A percentile compares a stretch with the other conserved stretches of the same genome.
These are phyloP conservation scores for Spathaspora sp. DNA, from an alignment of 805 yeast species.

Conservation along the genomic window DNA sequence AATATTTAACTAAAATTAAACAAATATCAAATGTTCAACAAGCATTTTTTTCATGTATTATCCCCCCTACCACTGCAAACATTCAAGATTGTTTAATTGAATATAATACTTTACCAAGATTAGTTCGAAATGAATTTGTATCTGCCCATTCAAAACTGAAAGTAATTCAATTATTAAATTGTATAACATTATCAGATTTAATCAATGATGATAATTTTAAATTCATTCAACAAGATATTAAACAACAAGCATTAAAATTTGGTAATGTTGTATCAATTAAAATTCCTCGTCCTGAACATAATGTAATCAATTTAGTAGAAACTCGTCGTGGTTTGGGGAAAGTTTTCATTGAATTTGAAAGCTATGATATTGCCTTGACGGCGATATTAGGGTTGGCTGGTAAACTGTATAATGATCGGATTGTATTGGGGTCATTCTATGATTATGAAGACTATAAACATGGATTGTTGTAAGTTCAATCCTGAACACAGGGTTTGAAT, in stretches of 20 bases:
- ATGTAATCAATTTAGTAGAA: conserved; percentile 27
- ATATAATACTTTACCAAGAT: conserved; percentile 31
- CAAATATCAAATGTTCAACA: conserved; percentile 14
- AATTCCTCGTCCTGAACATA: conserved; percentile 47
- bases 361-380: conserved; percentile 44
- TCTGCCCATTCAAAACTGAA: conserved; percentile 38
- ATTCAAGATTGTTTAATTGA: conserved; percentile 36
- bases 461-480: conserved; percentile 21
- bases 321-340: conserved; percentile 64
- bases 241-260: conserved; percentile 42
- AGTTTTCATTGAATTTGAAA: conserved; percentile 62
- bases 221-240: conserved; percentile 51
- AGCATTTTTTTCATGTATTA: conserved; percentile 33
- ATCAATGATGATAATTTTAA: conserved; percentile 45
- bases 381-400: conserved; percentile 68
- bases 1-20: conserved; percentile 12
- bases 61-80: conserved; percentile 20
- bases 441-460: conserved; percentile 56
- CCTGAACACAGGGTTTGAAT: too few relatives aligned
- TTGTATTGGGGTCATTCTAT: conserved; percentile 61
- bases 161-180: conserved; percentile 65
- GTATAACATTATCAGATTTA: conserved; percentile 62
- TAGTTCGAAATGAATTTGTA: conserved; percentile 35
- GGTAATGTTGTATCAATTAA: conserved; percentile 53
- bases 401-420: conserved; percentile 60